phyloP scores from a whole-genome alignment of 202 grass and related monocot genomes.

The Miscanthus sacchariflorus region DNA sequence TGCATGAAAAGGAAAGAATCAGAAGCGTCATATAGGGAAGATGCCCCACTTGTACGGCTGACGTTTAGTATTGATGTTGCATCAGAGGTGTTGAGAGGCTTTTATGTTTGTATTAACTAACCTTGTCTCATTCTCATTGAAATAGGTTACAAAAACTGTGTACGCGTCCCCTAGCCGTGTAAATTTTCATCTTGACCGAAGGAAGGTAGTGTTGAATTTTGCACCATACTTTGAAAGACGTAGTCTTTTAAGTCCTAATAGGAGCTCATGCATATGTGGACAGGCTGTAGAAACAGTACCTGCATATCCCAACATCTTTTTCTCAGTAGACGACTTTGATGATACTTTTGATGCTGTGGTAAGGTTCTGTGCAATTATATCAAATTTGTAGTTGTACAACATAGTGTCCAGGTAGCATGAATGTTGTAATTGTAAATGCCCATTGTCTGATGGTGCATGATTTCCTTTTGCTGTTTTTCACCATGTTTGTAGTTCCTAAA shows the following conservation, averaged over 20 bases:
- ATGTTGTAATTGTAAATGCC: conserved; percentile 12
- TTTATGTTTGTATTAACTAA: conserved; percentile 22
- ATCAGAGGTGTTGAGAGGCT: not conserved
- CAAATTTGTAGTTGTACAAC: not conserved
- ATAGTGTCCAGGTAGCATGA: not conserved
- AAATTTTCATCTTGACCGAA: conserved; percentile 94
- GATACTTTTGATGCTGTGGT: conserved; percentile 99
- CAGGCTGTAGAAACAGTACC: conserved; percentile 89
- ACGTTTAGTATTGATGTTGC: not conserved
- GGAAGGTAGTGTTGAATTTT: conserved; percentile 59
- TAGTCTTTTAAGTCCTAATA: not conserved
- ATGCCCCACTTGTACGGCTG: not conserved
- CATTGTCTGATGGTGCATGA: not conserved
- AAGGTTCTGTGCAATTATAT: conserved; percentile 48
- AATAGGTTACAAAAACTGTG: conserved; percentile 95
- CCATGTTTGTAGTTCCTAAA: conserved; percentile 5
- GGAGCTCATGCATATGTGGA: conserved; percentile 34
- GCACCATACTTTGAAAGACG: conserved; percentile 27
- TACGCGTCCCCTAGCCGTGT: conserved; percentile 97
- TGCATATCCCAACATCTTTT: conserved; percentile 95
- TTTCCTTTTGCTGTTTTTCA: conserved; percentile 25
- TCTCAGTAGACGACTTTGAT: conserved; percentile 96
- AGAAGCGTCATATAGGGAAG: not conserved
- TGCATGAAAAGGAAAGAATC: not conserved
- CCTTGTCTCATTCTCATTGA: conserved; percentile 21